Percentiles rank a stretch among this genome's conserved stretches.
phyloP scores from a whole-genome alignment of 306 rosid genomes.

The Chamaecrista fasciculata region DNA sequence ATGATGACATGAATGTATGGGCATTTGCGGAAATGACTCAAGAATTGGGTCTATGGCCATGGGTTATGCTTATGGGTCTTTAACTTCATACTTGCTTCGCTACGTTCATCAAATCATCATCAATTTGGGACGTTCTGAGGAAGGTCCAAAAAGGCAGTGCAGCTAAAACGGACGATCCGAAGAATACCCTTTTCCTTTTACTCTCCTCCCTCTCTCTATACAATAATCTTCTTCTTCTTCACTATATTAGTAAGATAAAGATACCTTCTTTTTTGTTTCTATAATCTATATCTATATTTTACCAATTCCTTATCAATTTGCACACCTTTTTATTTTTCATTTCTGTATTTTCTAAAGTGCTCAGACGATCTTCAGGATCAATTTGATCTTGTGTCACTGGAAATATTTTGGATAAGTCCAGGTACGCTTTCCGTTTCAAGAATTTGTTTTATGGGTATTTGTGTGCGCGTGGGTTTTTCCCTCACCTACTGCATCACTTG shows the following conservation, averaged over 20 bases:
- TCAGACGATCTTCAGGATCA: constrained; percentile 48
- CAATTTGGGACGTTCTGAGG: constrained; percentile 53
- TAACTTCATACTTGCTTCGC: constrained; percentile 2
- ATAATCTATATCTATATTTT: constrained; percentile 33
- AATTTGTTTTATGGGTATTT: neutral
- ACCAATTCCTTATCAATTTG: constrained; percentile 31
- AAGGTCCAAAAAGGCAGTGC: constrained; percentile 70
- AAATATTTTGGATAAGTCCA: constrained; percentile 35
- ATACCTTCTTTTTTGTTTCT: neutral
- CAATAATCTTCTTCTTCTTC: constrained; percentile 34
- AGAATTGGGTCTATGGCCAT: constrained; percentile 24
- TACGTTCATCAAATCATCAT: constrained; percentile 43
- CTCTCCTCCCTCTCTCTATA: constrained; percentile 2
- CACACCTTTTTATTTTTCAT: neutral
- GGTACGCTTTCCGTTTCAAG: constrained; percentile 35
- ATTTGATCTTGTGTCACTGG: constrained; percentile 40
- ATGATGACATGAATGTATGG: constrained; percentile 30
- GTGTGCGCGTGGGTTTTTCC: neutral
- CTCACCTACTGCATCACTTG: neutral
- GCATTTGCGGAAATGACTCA: constrained; percentile 35
- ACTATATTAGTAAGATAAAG: constrained; percentile 37
- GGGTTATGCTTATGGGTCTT: neutral
- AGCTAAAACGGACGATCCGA: constrained; percentile 68
- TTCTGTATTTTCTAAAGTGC: constrained; percentile 31
- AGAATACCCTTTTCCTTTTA: constrained; percentile 44